phyloP scores from a whole-genome alignment of 192 early-diverging fungal genomes.

The Backusella australiensis region DNA sequence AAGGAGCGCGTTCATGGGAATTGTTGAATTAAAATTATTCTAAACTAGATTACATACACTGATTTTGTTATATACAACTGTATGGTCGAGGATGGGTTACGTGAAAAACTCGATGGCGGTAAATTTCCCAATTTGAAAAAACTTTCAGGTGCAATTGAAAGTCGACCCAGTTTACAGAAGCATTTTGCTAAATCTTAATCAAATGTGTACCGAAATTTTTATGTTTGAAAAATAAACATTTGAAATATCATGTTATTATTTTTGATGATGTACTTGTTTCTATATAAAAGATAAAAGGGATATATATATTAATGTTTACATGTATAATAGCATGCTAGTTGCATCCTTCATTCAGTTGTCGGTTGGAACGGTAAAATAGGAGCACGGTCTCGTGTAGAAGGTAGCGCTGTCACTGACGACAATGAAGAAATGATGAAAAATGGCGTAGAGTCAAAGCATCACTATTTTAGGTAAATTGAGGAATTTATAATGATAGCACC shows the following conservation, averaged over 20 bases:
- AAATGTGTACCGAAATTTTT: not conserved
- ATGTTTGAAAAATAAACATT: not conserved
- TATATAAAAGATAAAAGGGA: not conserved
- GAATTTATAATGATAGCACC: not conserved
- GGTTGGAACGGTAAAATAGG: constrained; percentile 96
- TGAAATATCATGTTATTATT: not conserved
- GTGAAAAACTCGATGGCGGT: not conserved
- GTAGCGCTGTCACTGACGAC: constrained; percentile 66
- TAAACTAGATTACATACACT: not conserved
- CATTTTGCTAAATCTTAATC: not conserved
- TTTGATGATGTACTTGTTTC: too few species aligned
- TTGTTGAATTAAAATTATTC: too few species aligned
- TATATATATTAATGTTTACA: not conserved
- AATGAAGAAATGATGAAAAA: constrained; percentile 74
- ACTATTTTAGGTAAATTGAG: constrained; percentile 72
- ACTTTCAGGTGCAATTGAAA: not conserved
- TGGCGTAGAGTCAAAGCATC: constrained; percentile 84
- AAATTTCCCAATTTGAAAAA: not conserved
- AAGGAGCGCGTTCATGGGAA: not conserved
- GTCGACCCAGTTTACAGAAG: not conserved
- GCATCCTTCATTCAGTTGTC: constrained; percentile 83
- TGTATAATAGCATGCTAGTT: constrained; percentile 66
- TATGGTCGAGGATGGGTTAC: not conserved
- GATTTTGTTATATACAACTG: not conserved
- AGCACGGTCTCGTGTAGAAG: constrained; percentile 91